Evolutionary conservation across 2,329 filamentous ascomycete species (phyloP).

Genomic region (Clonostachys rhizophaga): DNA sequence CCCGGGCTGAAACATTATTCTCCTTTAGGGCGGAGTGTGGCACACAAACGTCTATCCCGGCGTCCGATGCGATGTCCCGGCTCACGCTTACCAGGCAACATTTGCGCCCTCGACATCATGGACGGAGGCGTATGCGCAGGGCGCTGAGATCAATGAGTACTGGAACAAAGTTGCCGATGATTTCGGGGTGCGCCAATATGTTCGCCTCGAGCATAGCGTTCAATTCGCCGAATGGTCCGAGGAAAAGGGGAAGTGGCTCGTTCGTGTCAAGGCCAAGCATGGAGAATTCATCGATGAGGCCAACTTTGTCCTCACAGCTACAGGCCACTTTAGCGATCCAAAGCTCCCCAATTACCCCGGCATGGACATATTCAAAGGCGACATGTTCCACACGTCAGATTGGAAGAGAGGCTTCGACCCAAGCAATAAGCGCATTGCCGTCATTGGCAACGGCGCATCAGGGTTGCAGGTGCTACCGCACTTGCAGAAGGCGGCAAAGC

Average conservation of each 20-base stretch:
- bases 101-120: slow-evolving; percentile 66
- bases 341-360: slow-evolving; percentile 45
- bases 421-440: slow-evolving; percentile 41
- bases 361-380: slow-evolving; percentile 37
- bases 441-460: slow-evolving; percentile 53
- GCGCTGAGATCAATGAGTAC: slow-evolving; percentile 43
- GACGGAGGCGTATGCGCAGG: slow-evolving; percentile 64
- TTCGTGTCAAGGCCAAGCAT: too few relatives aligned
- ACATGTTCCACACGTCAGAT: slow-evolving; percentile 44
- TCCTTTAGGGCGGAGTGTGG: too few relatives aligned
- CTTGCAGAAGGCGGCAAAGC: slow-evolving; percentile 17
- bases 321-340: slow-evolving; percentile 20
- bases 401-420: slow-evolving; percentile 46
- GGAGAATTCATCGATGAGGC: slow-evolving; percentile 36
- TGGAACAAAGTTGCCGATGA: too few relatives aligned
- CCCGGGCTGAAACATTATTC: too few relatives aligned
- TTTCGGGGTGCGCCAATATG: too few relatives aligned
- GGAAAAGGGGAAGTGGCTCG: too few relatives aligned
- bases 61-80: slow-evolving; percentile 36
- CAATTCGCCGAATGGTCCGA: too few relatives aligned
- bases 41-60: too few relatives aligned
- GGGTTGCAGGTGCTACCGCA: slow-evolving; percentile 47
- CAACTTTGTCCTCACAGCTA: slow-evolving; percentile 7
- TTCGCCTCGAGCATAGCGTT: too few relatives aligned
- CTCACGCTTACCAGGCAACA: slow-evolving; percentile 65